Evolutionary conservation across 768 basidiomycete genomes (phyloP), one percentile per base, ranked within the genome.

Genomic region (Kwoniella dendrophila): DNA sequence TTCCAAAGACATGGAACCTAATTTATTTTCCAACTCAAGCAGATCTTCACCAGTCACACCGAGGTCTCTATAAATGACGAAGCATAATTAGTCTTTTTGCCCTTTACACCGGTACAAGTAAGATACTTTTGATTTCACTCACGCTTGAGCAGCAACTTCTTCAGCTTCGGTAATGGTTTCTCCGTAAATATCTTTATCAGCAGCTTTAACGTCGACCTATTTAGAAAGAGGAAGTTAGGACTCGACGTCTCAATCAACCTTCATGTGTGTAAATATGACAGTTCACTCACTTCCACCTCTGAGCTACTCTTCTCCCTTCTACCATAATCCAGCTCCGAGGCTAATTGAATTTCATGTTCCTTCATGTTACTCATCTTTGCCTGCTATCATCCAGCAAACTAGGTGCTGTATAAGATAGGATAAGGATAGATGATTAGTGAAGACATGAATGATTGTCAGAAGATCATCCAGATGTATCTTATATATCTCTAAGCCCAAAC

Each of bases 11-110:
- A 62, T 62, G 12, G 53, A 33, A 2, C 32, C 14, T 16, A 62
- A 45, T 16, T 62, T 56, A 16, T 32, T 33, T 22, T 62, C 61
- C 4, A 48, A 20, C 3, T 18, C 61, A 12, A 56, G 24, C 5
- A 62, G 52, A 43, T 62, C 61, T 7, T 62, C 61, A 4, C 47
- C 61, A 45, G 61, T 56, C 33, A 62, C 33, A 16, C 48, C 45
- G 3, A 62, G 47, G 30, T 34, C 54, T 1, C 61, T 62, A 40
- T 24, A 27, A 4, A n/a, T n/a, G n/a, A n/a, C n/a, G n/a, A n/a
- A n/a, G n/a, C n/a, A n/a, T n/a, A 22, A 38, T 6, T 12, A 49
- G 18, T 8, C 36, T 38, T 38, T 38, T 8, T 29, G 36, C 38
- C 32, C 32, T 34, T 14, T 14, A 24, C 32, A 5, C 22, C 32